phyloP scores from a whole-genome alignment of 495 filamentous ascomycete genomes.

The Aspergillus homomorphus region DNA sequence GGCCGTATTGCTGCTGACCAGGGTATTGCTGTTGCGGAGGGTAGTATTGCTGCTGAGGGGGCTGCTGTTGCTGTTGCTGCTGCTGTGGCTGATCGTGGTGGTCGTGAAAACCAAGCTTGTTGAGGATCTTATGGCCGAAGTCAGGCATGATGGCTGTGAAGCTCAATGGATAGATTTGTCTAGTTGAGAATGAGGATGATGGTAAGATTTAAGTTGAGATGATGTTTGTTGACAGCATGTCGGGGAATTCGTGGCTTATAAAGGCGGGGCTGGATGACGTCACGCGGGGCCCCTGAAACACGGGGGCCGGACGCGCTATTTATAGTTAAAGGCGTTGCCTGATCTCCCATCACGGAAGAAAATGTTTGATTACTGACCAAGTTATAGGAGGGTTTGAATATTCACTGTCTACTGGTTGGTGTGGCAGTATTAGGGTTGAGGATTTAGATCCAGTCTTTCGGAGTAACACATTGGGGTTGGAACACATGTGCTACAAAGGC shows the following conservation, averaged over 20 bases:
- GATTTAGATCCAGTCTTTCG: too few relatives aligned
- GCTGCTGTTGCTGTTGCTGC: not conserved
- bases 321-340: not conserved
- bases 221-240: not conserved
- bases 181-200: not conserved
- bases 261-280: not conserved
- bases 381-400: too few relatives aligned
- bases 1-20: too few relatives aligned
- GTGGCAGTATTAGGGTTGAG: too few relatives aligned
- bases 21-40: not conserved
- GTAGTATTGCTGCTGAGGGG: not conserved
- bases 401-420: too few relatives aligned
- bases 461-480: too few relatives aligned
- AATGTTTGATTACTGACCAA: too few relatives aligned
- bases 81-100: not conserved
- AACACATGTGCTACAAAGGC: too few relatives aligned
- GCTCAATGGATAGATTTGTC: not conserved
- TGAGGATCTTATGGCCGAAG: slow-evolving; percentile 39
- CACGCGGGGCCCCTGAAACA: not conserved
- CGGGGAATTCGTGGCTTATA: not conserved
- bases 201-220: not conserved
- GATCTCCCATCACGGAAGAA: not conserved
- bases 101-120: slow-evolving; percentile 28
- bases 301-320: not conserved
- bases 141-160: slow-evolving; percentile 28